Evolutionary conservation across 1,284 basidiomycete genomes (phyloP), one percentile per base, ranked within the genome.

Genomic region (Pseudozyma pruni): DNA sequence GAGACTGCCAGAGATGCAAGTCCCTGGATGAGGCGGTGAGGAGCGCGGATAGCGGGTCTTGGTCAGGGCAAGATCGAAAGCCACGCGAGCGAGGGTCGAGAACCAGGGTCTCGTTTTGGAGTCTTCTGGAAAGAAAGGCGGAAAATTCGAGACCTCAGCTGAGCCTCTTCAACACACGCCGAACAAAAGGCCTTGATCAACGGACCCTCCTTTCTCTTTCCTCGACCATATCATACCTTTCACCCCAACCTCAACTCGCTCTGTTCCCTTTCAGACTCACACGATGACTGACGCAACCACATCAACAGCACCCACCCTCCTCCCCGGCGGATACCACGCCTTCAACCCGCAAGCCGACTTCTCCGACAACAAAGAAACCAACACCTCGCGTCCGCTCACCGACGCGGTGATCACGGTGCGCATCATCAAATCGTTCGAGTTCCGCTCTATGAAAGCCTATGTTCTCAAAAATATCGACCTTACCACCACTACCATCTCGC

Each of bases 341-440:
- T 78, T 69, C 46, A 54, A 55, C 6, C 76, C 74, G 27, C 74
- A 78, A 54, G 47, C 56, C 16, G 74, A 76, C 20, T 78, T 76
- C 29, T 56, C 86, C 57, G 85, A 87, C 47, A 87, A 88, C 68
- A 83, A 85, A 19, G 85, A 89, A 41, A 90, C 89, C 44, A 93
- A 90, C 83, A 84, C 86, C 38, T 85, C 88, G 19, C 85, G 86
- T 3, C 90, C 92, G 3, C 86, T 86, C 68, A 90, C 90, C 5
- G 86, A 88, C 54, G 90, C 91, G 17, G 91, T 91, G 8, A 85
- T 95, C 60, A 95, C 93, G n/a, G 83, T 98, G 39, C 89, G 95
- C 31, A 87, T 98, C 70, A 93, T 98, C 85, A 98, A 98, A 83
- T 93, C 90, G 37, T 96, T 98, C 82, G 90, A 90, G 79, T 98